Evolutionary conservation across 257 asterid genomes (phyloP), one percentile per base, ranked within the genome.

Genomic region (Solanum virginianum): DNA sequence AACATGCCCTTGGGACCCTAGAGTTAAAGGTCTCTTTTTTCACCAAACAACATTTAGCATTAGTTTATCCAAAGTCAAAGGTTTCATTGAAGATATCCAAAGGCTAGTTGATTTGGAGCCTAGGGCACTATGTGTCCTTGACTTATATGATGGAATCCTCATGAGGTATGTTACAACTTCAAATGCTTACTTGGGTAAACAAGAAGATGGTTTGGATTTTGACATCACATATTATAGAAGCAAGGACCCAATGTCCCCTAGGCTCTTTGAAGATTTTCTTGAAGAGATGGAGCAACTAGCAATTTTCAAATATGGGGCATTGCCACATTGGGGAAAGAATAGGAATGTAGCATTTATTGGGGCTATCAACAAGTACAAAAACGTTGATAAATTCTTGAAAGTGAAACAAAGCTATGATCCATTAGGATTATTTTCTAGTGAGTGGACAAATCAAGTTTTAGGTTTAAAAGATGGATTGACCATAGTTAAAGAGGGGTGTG

Each of bases 241-340:
- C 81, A 49, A 85, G 1, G 89, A 85, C 47, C 84, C 89, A 45
- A 69, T 47, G 74, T 72, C 63, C 11, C 89, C 89, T 36, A 84
- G 87, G 53, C 84, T 85, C 3, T 84, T 84, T 41, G 86, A 87
- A 72, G 89, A 87, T 49, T 41, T 87, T 10, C 55, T 87, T 29
- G 89, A 87, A 81, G 89, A 87, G 68, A 13, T 87, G 6, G 89
- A 87, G 49, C 87, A 87, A 45, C 43, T 87, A 6, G 89, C 84
- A n/a, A 6, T 53, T 2, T 87, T 84, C 60, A 85, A 87, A 41
- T 85, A 87, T 85, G 87, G 86, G 66, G 89, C 69, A 1, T 81
- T 84, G 69, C 89, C 89, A 49, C 89, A 87, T 32, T 87, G 89
- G 89, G 89, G 89, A 5, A 87, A 87, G 70, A 87, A 87, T n/a